Percentiles rank a stretch among this genome's conserved stretches.
Conservation (phyloP, 164 flowering plant species). For the Chimonanthus salicifolius region DNA sequence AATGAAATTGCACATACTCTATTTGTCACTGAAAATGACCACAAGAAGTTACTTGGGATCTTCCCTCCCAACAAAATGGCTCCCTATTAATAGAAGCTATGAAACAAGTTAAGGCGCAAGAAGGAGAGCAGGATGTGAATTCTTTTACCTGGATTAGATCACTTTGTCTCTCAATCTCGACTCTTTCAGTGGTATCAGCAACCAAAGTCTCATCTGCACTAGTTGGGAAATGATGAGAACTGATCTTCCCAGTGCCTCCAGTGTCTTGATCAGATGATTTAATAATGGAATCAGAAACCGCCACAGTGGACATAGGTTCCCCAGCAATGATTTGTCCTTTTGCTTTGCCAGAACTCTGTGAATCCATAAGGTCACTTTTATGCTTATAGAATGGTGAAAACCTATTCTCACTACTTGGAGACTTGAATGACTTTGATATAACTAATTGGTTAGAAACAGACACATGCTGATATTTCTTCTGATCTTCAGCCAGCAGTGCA, state of each 20-base stretch:
- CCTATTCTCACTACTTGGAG: conserved; percentile 7
- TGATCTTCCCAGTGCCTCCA: conserved; percentile 5
- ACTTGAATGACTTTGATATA: conserved; percentile 14
- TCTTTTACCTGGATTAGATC: conserved; percentile 27
- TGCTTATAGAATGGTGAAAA: background rate
- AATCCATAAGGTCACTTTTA: background rate
- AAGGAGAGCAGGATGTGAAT: background rate
- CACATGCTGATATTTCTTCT: conserved; percentile 20
- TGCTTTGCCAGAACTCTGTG: conserved; percentile 6
- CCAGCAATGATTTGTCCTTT: conserved; percentile 6
- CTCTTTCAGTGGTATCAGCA: conserved; percentile 13
- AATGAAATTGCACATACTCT: background rate
- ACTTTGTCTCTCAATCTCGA: conserved; percentile 17
- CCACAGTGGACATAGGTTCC: conserved; percentile 12
- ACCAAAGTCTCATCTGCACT: conserved; percentile 8
- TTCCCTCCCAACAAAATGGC: background rate
- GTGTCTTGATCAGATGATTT: conserved; percentile 13
- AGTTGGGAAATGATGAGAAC: conserved; percentile 7
- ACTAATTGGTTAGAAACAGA: conserved; percentile 14
- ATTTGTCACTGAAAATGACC: too few relatives aligned
- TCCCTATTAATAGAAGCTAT: background rate
- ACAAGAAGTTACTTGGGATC: too few relatives aligned
- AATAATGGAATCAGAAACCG: conserved; percentile 7
- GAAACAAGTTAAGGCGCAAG: background rate
- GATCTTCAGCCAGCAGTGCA: conserved; percentile 49